phyloP scores from a whole-genome alignment of 2,329 filamentous ascomycete genomes.

The Beauveria sp. region DNA sequence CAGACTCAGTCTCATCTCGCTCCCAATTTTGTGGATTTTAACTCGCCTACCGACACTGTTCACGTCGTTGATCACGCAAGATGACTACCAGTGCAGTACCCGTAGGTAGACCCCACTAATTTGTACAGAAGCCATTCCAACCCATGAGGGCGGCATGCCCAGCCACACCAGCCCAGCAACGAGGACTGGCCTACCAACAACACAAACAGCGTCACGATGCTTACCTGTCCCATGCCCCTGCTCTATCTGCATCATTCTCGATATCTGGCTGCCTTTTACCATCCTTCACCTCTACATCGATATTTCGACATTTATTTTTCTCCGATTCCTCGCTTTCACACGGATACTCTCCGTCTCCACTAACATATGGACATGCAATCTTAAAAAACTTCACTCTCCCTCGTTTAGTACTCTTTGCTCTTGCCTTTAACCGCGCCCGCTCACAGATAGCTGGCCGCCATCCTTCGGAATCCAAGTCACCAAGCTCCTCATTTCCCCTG shows the following conservation, averaged over 20 bases:
- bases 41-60: too few species aligned
- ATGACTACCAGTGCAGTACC: too few species aligned
- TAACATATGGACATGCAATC: neutral
- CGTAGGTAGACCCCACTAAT: too few species aligned
- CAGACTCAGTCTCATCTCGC: neutral
- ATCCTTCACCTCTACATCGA: neutral
- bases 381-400: conserved; percentile 1
- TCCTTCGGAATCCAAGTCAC: neutral
- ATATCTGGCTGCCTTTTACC: neutral
- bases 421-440: neutral
- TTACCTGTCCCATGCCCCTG: neutral
- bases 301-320: neutral
- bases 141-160: neutral
- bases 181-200: too few species aligned
- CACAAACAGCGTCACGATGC: neutral
- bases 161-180: neutral
- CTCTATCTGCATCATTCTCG: too few species aligned
- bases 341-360: neutral
- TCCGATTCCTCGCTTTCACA: neutral
- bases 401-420: neutral
- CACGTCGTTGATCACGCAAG: too few species aligned
- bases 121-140: neutral
- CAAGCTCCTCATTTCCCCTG: neutral
- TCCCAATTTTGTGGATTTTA: too few species aligned
- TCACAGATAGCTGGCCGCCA: neutral